Percentiles rank a stretch among this genome's conserved stretches.
Evolutionary conservation across 345 rosid genomes (phyloP).

Genomic region (Pseudoturritis turrita): DNA sequence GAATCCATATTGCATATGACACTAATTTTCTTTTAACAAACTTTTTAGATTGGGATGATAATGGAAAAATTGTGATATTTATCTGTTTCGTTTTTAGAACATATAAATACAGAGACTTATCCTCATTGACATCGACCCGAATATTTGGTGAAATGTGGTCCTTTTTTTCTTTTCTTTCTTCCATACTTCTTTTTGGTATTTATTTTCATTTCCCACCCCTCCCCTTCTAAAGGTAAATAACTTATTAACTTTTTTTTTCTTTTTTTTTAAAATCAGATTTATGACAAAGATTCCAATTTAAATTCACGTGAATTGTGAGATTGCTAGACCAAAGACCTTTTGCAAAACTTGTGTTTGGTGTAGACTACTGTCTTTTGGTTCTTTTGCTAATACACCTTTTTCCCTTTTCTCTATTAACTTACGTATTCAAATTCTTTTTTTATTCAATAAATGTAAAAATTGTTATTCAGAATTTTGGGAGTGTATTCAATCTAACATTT

Average conservation of each 20-base stretch:
- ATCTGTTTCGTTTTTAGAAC: background rate
- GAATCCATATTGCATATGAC: too few relatives aligned
- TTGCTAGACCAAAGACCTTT: slow-evolving; percentile 12
- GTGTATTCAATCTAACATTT: too few relatives aligned
- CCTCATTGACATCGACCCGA: slow-evolving; percentile 21
- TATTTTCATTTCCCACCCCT: background rate
- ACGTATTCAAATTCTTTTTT: background rate
- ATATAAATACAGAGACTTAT: slow-evolving; percentile 22
- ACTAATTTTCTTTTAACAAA: too few relatives aligned
- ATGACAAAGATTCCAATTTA: background rate
- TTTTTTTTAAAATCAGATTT: background rate
- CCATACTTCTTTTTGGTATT: background rate
- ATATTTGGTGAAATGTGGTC: slow-evolving; percentile 28
- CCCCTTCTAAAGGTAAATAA: background rate
- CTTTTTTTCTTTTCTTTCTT: background rate
- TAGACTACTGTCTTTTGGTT: background rate
- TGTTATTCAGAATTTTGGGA: too few relatives aligned
- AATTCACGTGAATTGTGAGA: background rate
- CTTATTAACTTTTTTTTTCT: background rate
- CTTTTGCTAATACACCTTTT: too few relatives aligned
- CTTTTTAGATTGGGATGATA: background rate
- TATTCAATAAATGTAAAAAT: slow-evolving; percentile 14
- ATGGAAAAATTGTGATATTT: background rate
- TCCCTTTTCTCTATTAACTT: background rate
- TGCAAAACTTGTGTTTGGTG: slow-evolving; percentile 10